Percentiles rank a stretch among this genome's conserved stretches.
Evolutionary conservation across 345 rosid species (phyloP).

Genomic region (Euphorbia peplus): DNA sequence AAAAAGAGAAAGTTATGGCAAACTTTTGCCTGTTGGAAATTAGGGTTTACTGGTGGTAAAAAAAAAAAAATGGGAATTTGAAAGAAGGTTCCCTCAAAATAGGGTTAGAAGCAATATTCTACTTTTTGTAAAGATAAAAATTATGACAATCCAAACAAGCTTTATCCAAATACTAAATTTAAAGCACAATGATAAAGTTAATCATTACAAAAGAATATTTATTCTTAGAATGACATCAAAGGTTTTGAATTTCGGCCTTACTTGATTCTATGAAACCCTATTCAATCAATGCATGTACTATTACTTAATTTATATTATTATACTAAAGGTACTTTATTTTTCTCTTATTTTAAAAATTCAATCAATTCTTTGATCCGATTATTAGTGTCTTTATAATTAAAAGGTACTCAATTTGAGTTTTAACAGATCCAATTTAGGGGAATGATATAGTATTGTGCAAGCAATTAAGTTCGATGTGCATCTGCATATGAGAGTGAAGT

Average conservation of each 20-base stretch:
- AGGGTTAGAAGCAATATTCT: conserved; percentile 15
- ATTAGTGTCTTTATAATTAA: no score
- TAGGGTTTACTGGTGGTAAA: neutral
- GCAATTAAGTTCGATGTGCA: no score
- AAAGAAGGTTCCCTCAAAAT: conserved; percentile 23
- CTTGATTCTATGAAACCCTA: neutral
- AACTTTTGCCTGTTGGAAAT: neutral
- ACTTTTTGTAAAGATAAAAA: conserved; percentile 31
- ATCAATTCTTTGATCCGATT: no score
- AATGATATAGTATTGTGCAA: no score
- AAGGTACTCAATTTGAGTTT: no score
- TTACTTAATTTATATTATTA: no score
- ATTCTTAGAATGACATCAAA: conserved; percentile 15
- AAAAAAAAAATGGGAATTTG: conserved; percentile 15
- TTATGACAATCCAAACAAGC: conserved; percentile 1
- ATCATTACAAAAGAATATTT: conserved; percentile 21
- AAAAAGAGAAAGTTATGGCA: neutral
- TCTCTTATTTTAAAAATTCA: no score
- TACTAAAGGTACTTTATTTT: no score
- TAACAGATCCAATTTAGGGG: no score
- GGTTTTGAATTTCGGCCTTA: conserved; percentile 26
- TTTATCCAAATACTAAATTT: conserved; percentile 20
- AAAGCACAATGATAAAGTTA: conserved; percentile 30
- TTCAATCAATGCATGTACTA: no score
- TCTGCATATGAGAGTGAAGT: no score